Evolutionary conservation across 148 eudicot genomes (phyloP).

Genomic region (Camellia lanceoleosa): DNA sequence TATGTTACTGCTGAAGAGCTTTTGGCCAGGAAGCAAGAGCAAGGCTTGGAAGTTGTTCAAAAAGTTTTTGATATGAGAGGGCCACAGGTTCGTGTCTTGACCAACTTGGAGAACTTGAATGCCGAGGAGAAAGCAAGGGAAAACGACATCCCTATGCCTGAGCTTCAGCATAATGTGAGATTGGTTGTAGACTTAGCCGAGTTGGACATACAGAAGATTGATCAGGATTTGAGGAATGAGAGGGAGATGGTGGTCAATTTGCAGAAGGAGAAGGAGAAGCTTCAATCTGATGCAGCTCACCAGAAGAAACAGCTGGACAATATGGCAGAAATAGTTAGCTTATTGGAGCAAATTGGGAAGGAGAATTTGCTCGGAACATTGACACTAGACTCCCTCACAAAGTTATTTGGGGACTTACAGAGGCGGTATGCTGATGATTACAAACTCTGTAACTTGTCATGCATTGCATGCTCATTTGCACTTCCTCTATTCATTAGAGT

Average conservation of each 20-base stretch:
- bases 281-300: constrained; percentile 43
- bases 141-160: constrained; percentile 81
- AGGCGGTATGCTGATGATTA: constrained; percentile 58
- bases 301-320: constrained; percentile 64
- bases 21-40: constrained; percentile 71
- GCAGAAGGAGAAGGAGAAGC: constrained; percentile 80
- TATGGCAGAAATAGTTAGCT: constrained; percentile 51
- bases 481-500: constrained; percentile 69
- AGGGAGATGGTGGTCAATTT: constrained; percentile 64
- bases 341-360: constrained; percentile 49
- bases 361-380: constrained; percentile 50
- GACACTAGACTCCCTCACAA: constrained; percentile 64
- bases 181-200: constrained; percentile 68
- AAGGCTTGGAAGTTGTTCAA: constrained; percentile 57
- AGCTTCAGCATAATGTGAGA: constrained; percentile 72
- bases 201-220: constrained; percentile 69
- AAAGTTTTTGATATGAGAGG: constrained; percentile 94
- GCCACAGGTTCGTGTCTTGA: constrained; percentile 78
- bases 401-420: constrained; percentile 52
- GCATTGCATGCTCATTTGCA: constrained; percentile 74
- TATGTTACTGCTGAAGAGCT: constrained; percentile 77
- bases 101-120: constrained; percentile 77
- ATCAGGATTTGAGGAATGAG: constrained; percentile 72
- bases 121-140: constrained; percentile 76
- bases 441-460: constrained; percentile 66